Evolutionary conservation across 179 eudicot genomes (phyloP), one percentile per base, ranked within the genome.

Genomic region (Heliamphora pulchella): DNA sequence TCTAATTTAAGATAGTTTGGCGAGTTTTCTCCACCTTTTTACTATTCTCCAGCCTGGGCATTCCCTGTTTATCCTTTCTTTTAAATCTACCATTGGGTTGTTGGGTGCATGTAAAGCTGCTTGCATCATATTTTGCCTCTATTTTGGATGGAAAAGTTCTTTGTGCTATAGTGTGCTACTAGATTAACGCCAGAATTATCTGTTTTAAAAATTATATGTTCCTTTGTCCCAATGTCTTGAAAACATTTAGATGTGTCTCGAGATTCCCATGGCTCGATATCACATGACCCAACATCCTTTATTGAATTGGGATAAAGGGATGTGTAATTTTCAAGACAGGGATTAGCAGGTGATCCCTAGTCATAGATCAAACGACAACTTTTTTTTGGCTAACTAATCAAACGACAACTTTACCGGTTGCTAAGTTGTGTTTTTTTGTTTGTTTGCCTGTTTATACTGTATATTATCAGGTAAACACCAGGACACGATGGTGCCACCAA

Each of bases 401-500:
- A 3, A 65, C 31, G 46, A 65, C 39, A 15, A 39, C 46, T 65
- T 48, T 22, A 44, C 11, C 47, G 4, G 47, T 68, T 78, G 22
- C 4, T 55, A 31, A 54, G 48, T 6, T 41, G 0, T 43, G 7
- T 4, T 1, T 75, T 58, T 39, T 63, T 48, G 4, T 44, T 39
- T 2, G 18, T 20, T 31, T 31, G 31, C 0, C 31, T 31, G 0
- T 31, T 31, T 31, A 11, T 71, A 11, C 10, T 39, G 13, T 75
- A 15, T 67, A n/a, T 22, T 78, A 3, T 63, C 77, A 89, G 97
- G 88, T 79, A 89, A 80, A 82, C 82, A 84, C 74, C 91, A 85
- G 75, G 97, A 91, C 59, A 81, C 63, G 79, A 77, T 75, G 70
- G 91, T 89, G 82, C 97, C 94, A 9, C 98, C 98, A 39, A 88